Conservation (phyloP, 345 rosid genomes). For the Sonneratia caseolaris region DNA sequence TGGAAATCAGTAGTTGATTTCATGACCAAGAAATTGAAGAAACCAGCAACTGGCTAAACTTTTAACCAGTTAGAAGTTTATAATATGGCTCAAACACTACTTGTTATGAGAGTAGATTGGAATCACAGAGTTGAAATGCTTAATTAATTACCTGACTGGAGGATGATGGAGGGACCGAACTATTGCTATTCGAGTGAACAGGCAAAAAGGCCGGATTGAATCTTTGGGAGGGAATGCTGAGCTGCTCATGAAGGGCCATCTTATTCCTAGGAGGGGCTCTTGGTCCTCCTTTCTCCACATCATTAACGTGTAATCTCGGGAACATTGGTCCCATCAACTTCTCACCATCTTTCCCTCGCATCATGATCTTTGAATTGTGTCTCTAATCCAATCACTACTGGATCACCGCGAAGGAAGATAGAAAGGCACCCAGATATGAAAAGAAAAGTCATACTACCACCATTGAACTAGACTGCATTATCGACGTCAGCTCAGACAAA, state of each 20-base stretch:
- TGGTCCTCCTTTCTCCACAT: conserved; percentile 77
- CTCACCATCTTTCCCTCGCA: conserved; percentile 71
- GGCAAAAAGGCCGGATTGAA: conserved; percentile 34
- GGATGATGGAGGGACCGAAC: conserved; percentile 37
- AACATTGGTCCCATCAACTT: conserved; percentile 72
- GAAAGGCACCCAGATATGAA: too few species aligned
- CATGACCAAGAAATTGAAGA: neutral
- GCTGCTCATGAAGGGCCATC: conserved; percentile 98
- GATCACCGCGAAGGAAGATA: too few species aligned
- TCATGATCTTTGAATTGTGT: conserved; percentile 28
- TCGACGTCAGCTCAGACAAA: too few species aligned
- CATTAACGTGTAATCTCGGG: conserved; percentile 86
- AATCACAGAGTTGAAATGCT: neutral
- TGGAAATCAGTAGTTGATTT: neutral
- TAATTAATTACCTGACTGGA: conserved; percentile 44
- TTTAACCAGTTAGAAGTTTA: neutral
- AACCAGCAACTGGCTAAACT: neutral
- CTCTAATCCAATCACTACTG: neutral
- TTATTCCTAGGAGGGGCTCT: conserved; percentile 96
- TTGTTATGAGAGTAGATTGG: neutral
- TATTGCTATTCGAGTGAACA: conserved; percentile 7
- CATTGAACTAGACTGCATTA: too few species aligned
- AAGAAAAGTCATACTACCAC: too few species aligned
- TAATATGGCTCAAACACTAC: neutral
- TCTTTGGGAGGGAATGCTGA: conserved; percentile 75